phyloP scores from a whole-genome alignment of 208 protist genomes.

The Acanthamoeba lenticulata region DNA sequence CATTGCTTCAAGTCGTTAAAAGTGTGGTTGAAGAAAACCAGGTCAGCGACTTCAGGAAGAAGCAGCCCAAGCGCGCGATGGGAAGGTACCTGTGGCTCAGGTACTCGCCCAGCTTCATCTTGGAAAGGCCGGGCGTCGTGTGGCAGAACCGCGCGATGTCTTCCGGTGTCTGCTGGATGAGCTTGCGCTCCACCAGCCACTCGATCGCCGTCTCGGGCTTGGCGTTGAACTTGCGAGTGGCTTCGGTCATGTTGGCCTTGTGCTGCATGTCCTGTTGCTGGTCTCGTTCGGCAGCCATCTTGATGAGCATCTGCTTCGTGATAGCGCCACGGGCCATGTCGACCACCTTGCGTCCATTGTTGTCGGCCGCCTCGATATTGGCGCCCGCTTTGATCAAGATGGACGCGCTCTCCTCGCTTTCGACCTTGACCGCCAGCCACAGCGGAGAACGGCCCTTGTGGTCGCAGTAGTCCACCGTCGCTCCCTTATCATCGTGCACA shows the following conservation, averaged over 20 bases:
- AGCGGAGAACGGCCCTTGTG: slow-evolving; percentile 32
- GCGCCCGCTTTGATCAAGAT: slow-evolving; percentile 28
- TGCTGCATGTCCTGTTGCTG: not conserved
- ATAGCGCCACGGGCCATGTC: not conserved
- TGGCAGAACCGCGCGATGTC: slow-evolving; percentile 90
- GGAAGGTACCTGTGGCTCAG: slow-evolving; percentile 86
- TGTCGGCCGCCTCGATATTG: slow-evolving; percentile 52
- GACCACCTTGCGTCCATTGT: not conserved
- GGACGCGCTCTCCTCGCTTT: slow-evolving; percentile 5
- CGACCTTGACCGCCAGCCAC: slow-evolving; percentile 10
- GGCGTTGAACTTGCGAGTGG: slow-evolving; percentile 69
- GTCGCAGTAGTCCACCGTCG: slow-evolving; percentile 46
- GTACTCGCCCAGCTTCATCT: slow-evolving; percentile 91
- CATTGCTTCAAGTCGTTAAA: not conserved
- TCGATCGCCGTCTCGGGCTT: slow-evolving; percentile 74
- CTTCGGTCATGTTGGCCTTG: slow-evolving; percentile 62
- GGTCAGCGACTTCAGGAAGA: not conserved
- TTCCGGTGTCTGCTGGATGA: slow-evolving; percentile 82
- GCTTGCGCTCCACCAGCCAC: slow-evolving; percentile 56
- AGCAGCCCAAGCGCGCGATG: not conserved
- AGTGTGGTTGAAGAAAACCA: not conserved
- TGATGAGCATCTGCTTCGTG: slow-evolving; percentile 17
- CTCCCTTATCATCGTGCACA: not conserved
- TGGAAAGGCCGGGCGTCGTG: slow-evolving; percentile 86
- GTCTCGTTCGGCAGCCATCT: slow-evolving; percentile 43